Conservation (phyloP, 1,284 basidiomycete species). For the Cutaneotrichosporon cyanovorans region DNA sequence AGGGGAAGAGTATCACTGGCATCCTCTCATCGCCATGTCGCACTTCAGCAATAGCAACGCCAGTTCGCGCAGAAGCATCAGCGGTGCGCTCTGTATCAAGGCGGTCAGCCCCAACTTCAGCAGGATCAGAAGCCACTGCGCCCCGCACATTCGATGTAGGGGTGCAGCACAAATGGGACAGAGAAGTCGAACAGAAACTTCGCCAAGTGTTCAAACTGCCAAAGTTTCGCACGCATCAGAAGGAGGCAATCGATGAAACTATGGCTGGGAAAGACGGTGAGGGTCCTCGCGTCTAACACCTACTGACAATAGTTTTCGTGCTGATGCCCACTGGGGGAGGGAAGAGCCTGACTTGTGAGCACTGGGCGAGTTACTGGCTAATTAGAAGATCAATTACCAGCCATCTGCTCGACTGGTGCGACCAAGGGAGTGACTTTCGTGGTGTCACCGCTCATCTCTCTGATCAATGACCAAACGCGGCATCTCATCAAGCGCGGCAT, state of each 20-base stretch:
- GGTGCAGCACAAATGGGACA: constrained; percentile 47
- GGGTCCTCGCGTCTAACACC: neutral
- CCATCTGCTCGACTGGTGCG: constrained; percentile 64
- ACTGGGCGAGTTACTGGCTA: neutral
- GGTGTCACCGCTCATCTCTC: constrained; percentile 77
- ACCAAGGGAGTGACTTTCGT: constrained; percentile 83
- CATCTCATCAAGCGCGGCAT: constrained; percentile 61
- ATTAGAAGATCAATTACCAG: constrained; percentile 62
- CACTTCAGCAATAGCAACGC: neutral
- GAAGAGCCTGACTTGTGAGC: constrained; percentile 70
- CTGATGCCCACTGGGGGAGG: constrained; percentile 92
- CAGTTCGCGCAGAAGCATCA: constrained; percentile 3
- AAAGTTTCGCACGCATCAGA: constrained; percentile 73
- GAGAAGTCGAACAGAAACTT: constrained; percentile 59
- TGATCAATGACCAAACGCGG: constrained; percentile 85
- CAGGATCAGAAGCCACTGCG: neutral
- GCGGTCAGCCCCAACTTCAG: no score
- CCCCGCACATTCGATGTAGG: constrained; percentile 19
- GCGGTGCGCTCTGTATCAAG: neutral
- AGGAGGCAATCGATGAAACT: constrained; percentile 72
- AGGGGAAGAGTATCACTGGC: no score
- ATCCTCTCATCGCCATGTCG: neutral
- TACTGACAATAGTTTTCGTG: neutral
- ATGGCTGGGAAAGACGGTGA: constrained; percentile 63
- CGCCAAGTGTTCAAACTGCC: constrained; percentile 60